Evolutionary conservation across 345 rosid species (phyloP).

Genomic region (Barbarea vulgaris): DNA sequence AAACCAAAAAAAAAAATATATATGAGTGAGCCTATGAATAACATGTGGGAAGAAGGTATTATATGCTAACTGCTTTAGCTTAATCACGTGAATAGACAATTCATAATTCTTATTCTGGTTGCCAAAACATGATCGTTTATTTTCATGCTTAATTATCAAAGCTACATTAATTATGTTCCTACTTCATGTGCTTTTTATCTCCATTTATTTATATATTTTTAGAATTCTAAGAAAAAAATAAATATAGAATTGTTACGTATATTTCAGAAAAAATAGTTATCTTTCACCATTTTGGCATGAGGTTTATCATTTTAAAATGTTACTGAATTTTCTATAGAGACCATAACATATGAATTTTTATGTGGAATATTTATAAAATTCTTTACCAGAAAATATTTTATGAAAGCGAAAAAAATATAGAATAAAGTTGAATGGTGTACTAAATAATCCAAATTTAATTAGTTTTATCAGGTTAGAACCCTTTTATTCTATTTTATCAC

Average conservation of each 20-base stretch:
- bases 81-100: slow-evolving; percentile 42
- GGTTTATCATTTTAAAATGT: background rate
- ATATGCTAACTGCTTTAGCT: slow-evolving; percentile 35
- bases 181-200: slow-evolving; percentile 34
- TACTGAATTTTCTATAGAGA: background rate
- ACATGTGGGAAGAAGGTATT: slow-evolving; percentile 13
- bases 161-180: slow-evolving; percentile 35
- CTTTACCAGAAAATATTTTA: background rate
- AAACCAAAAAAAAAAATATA: slow-evolving; percentile 14
- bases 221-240: too few species aligned
- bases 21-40: slow-evolving; percentile 15
- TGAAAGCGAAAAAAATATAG: background rate
- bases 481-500: too few species aligned
- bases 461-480: too few species aligned
- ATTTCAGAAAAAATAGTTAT: background rate
- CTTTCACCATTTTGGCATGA: background rate
- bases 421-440: background rate
- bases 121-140: slow-evolving; percentile 31
- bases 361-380: background rate
- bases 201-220: background rate
- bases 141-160: slow-evolving; percentile 34
- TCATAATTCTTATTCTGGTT: slow-evolving; percentile 34
- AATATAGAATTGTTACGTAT: background rate
- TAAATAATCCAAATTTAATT: too few species aligned
- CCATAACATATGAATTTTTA: background rate